These are phyloP conservation scores for Cardamine resedifolia DNA, from an alignment of 345 rosid species.

Conservation along the genomic window DNA sequence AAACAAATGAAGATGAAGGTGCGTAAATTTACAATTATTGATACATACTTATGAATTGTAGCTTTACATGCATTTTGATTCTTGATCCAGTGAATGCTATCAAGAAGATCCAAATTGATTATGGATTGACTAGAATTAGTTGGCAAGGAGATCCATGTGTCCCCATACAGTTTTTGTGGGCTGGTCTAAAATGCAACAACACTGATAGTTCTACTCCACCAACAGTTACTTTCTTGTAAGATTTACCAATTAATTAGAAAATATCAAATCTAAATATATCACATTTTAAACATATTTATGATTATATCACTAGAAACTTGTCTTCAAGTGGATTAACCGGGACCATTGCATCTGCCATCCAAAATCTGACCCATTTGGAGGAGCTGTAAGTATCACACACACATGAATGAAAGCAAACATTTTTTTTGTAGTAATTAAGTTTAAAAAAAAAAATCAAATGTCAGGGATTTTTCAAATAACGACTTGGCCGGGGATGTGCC, in stretches of 20 bases:
- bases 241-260: neutral
- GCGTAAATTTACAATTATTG: neutral
- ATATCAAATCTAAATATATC: neutral
- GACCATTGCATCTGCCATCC: slow-evolving; percentile 23
- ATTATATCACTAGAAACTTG: slow-evolving; percentile 27
- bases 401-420: neutral
- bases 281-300: neutral
- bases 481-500: slow-evolving; percentile 47
- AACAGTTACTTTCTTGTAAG: slow-evolving; percentile 25
- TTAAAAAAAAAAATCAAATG: too few relatives aligned
- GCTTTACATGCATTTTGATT: neutral
- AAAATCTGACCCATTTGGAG: slow-evolving; percentile 32
- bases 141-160: slow-evolving; percentile 68
- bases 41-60: neutral
- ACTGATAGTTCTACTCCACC: slow-evolving; percentile 5
- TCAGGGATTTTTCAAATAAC: slow-evolving; percentile 56
- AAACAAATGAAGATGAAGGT: slow-evolving; percentile 36
- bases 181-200: slow-evolving; percentile 42
- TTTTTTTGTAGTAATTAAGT: too few relatives aligned
- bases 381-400: slow-evolving; percentile 36
- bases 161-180: slow-evolving; percentile 42
- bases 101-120: slow-evolving; percentile 32
- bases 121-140: slow-evolving; percentile 34
- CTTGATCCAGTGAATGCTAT: slow-evolving; percentile 42
- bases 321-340: slow-evolving; percentile 41